A percentile compares a stretch with the other conserved stretches of the same genome.
Conservation (phyloP, 1,284 basidiomycete species). For the Bjerkandera adusta region DNA sequence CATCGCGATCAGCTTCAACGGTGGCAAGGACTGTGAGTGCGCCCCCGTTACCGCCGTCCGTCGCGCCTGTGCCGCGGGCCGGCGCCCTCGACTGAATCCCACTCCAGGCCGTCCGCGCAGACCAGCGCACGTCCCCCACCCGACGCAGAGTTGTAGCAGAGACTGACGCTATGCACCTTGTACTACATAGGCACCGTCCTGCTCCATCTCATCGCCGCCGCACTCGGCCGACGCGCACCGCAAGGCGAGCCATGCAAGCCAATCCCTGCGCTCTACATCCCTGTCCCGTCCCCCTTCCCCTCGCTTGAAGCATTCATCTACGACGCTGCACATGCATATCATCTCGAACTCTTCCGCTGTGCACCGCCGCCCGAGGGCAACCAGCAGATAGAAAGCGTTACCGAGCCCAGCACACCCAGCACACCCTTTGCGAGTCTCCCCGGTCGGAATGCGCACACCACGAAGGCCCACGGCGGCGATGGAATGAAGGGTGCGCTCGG, state of each 20-base stretch:
- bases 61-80: not conserved
- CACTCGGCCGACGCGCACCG: slow-evolving; percentile 47
- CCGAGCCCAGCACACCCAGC: slow-evolving; percentile 31
- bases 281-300: slow-evolving; percentile 85
- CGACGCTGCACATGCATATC: slow-evolving; percentile 64
- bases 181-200: slow-evolving; percentile 82
- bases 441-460: slow-evolving; percentile 12
- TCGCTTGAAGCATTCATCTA: slow-evolving; percentile 85
- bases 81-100: not conserved
- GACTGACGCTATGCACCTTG: too few species aligned
- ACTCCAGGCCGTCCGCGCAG: too few species aligned
- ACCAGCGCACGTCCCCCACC: not conserved
- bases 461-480: slow-evolving; percentile 55
- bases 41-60: not conserved
- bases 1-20: slow-evolving; percentile 92
- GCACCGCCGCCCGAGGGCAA: slow-evolving; percentile 31
- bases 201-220: slow-evolving; percentile 84
- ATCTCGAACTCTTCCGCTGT: slow-evolving; percentile 76
- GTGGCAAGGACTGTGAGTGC: slow-evolving; percentile 94
- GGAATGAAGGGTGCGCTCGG: slow-evolving; percentile 84
- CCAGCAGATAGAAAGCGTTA: slow-evolving; percentile 41
- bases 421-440: not conserved
- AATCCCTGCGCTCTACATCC: slow-evolving; percentile 85
- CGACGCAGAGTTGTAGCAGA: not conserved
- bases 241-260: slow-evolving; percentile 38